phyloP scores from a whole-genome alignment of 2,329 filamentous ascomycete genomes.

The Camillea tinctor region DNA sequence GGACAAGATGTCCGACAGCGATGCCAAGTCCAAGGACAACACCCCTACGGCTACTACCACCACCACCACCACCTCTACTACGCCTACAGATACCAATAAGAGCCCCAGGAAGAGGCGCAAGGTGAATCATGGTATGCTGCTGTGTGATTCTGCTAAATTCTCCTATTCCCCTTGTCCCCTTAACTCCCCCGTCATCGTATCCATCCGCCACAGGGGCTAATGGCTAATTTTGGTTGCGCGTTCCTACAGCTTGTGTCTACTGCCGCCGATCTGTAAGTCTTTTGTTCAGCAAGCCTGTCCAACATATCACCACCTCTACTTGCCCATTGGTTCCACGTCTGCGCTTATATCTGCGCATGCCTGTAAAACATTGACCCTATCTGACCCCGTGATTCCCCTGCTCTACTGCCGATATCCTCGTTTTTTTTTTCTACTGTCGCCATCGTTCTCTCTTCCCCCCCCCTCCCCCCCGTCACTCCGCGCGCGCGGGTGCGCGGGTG shows the following conservation, averaged over 20 bases:
- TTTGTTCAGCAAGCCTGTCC: constrained; percentile 27
- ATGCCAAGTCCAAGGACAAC: constrained; percentile 37
- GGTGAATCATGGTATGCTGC: constrained; percentile 80
- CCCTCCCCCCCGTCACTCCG: constrained; percentile 1
- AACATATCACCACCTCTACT: constrained; percentile 26
- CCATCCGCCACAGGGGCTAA: constrained; percentile 32
- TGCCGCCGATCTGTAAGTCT: constrained; percentile 84
- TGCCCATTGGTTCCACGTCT: constrained; percentile 34
- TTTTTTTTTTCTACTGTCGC: not conserved
- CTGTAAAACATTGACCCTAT: constrained; percentile 13
- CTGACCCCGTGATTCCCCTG: constrained; percentile 20
- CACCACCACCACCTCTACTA: no score
- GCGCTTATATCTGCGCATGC: constrained; percentile 14
- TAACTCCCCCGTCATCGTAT: constrained; percentile 23
- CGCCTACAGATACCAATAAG: constrained; percentile 37
- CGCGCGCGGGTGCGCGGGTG: constrained; percentile 1
- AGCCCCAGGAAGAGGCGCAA: constrained; percentile 84
- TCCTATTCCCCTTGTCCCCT: constrained; percentile 19
- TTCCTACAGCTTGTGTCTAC: constrained; percentile 76
- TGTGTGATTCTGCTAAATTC: constrained; percentile 27
- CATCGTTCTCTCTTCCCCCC: no score
- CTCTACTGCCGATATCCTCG: constrained; percentile 10
- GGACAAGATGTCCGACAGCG: constrained; percentile 39
- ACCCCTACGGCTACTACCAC: constrained; percentile 28
- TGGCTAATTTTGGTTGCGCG: constrained; percentile 41